These are phyloP conservation scores for Alternaria viburni DNA, from an alignment of 2,329 filamentous ascomycete species.

Conservation along the genomic window DNA sequence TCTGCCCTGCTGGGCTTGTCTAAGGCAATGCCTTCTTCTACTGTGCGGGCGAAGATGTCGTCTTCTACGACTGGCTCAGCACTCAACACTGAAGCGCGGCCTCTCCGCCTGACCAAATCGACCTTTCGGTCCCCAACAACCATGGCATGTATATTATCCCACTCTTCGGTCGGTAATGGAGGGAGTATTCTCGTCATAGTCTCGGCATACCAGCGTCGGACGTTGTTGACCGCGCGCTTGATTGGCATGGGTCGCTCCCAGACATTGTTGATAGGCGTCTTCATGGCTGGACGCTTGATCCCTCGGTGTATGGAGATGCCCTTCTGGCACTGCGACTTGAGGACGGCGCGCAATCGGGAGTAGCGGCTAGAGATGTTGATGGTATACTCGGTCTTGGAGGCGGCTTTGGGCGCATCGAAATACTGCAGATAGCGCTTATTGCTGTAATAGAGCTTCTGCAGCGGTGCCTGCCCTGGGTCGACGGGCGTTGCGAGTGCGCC, in stretches of 20 bases:
- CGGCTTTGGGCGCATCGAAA: slow-evolving; percentile 37
- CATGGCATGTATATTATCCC: slow-evolving; percentile 51
- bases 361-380: slow-evolving; percentile 42
- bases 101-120: slow-evolving; percentile 31
- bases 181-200: slow-evolving; percentile 52
- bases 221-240: slow-evolving; percentile 52
- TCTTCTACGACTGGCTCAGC: not conserved
- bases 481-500: slow-evolving; percentile 1
- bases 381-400: slow-evolving; percentile 15
- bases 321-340: slow-evolving; percentile 33
- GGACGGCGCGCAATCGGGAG: slow-evolving; percentile 35
- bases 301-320: slow-evolving; percentile 23
- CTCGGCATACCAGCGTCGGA: slow-evolving; percentile 52
- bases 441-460: slow-evolving; percentile 48
- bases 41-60: slow-evolving; percentile 4
- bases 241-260: slow-evolving; percentile 57
- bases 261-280: slow-evolving; percentile 53
- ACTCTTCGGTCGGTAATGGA: slow-evolving; percentile 54
- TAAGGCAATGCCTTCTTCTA: slow-evolving; percentile 28
- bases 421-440: slow-evolving; percentile 35
- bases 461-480: slow-evolving; percentile 19
- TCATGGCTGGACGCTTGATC: slow-evolving; percentile 34
- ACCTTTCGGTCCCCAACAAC: slow-evolving; percentile 42
- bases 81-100: slow-evolving; percentile 3
- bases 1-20: slow-evolving; percentile 37